Base-by-base conservation (phyloP, 768 basidiomycete species). In the Obba rivulosa region DNA sequence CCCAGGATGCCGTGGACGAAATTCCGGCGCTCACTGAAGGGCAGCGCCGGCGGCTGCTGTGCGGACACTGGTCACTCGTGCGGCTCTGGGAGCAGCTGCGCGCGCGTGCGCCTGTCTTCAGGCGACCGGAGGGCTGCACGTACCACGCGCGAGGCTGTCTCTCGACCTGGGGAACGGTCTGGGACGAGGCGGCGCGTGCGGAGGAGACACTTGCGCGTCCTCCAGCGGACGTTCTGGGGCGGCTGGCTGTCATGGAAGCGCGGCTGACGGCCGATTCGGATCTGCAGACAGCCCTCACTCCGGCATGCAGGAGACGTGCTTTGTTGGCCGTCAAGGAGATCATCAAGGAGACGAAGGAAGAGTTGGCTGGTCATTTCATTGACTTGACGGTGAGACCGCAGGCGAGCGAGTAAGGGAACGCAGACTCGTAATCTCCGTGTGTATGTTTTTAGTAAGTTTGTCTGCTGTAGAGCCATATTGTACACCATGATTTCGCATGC, bases 151-250 rank as follows among this genome's bases (percentile, higher is more conserved):
- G 61, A 40, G 59, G 59, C 9, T 76, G 74, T 51, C 31, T 66
- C n/a, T 48, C 56, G 25, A 69, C 64, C 28, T 76, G 72, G 72
- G 54, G 48, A 45, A 49, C 60, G 44, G 57, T 66, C 38, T 74
- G 72, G 69, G 39, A 45, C 10, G 57, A 63, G 16, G 66, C 61
- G 16, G 56, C 56, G 22, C 49, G 53, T 34, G 58, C 60, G 36
- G 56, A 59, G 37, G 51, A 51, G 39, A 63, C 57, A 42, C 51
- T 59, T 28, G 38, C 55, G 34, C 56, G 57, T 31, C 44, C 60
- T 23, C 58, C 61, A 11, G 62, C 59, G 18, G 72, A 75, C 57
- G 64, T 72, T 22, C 51, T 74, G 25, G 58, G 65, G 21, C 60
- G 69, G 49, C 61, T 75, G 49, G 41, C 53, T 9, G 54, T 51